Base-by-base conservation (phyloP, 441 rosid genomes). In the Croton laevigatus region DNA sequence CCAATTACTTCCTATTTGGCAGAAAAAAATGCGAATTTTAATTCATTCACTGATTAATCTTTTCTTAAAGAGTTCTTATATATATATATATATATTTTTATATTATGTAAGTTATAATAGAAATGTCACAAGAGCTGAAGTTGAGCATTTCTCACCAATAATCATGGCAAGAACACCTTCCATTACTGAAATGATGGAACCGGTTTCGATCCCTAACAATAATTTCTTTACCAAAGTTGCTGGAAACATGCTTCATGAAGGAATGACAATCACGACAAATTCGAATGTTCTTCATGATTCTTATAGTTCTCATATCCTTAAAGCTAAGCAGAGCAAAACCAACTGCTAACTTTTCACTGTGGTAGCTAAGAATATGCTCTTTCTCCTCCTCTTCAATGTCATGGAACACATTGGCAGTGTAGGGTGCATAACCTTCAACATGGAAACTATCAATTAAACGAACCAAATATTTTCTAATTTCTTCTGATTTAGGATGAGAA, bases 241-340 rank as follows among this genome's bases (percentile, higher is more conserved):
- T 83, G 75, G 94, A 85, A 38, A 88, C 90, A 73, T 75, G 75
- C 83, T 90, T 92, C 54, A 87, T 81, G 68, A 90, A 92, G 72
- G 73, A 71, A 75, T 90, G 97, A 74, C 94, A 91, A 23, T 86
- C 91, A 61, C 75, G 84, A 73, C 94, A 90, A 22, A 82, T 82
- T 74, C 93, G 80, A 59, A 91, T 77, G 75, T 90, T 90, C 85
- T 91, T 90, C 77, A 90, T 90, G 75, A 92, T 88, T 52, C 88
- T 72, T 57, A 92, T 80, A 68, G 86, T 90, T 32, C 78, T 66
- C 34, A 84, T 84, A 62, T 82, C 89, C 66, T 63, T 67, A 8
- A 78, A 73, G 59, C 81, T 76, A 71, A 90, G 75, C 19, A 92
- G 78, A 42, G 82, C 89, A 57, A 88, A 92, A 48, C 89, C 85